phyloP scores from a whole-genome alignment of 495 filamentous ascomycete genomes.

The Patellaria atrata region DNA sequence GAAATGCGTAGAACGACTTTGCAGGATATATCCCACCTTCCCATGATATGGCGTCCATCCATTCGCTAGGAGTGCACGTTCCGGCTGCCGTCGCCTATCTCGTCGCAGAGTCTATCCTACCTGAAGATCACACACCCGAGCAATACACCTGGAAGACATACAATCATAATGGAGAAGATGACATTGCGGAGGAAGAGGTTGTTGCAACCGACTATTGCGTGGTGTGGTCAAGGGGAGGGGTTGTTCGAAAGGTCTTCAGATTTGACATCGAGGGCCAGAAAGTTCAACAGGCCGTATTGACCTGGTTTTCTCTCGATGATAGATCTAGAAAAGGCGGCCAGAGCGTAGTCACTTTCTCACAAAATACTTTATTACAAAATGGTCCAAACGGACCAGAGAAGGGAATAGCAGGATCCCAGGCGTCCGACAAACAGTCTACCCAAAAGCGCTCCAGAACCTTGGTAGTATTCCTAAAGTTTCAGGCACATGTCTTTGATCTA shows the following conservation, averaged over 20 bases:
- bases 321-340: not conserved
- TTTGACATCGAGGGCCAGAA: constrained; percentile 77
- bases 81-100: constrained; percentile 72
- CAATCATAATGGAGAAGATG: constrained; percentile 25
- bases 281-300: constrained; percentile 70
- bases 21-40: too few relatives aligned
- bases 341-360: constrained; percentile 3
- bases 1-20: constrained; percentile 2
- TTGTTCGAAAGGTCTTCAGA: constrained; percentile 74
- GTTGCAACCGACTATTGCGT: constrained; percentile 72
- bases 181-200: constrained; percentile 47
- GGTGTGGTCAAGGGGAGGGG: constrained; percentile 77
- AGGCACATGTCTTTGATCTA: constrained; percentile 89
- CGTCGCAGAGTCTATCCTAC: constrained; percentile 64
- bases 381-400: constrained; percentile 12
- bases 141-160: constrained; percentile 62
- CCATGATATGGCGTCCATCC: constrained; percentile 85
- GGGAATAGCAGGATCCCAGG: constrained; percentile 3
- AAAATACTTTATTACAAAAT: constrained; percentile 11
- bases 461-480: constrained; percentile 82
- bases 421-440: constrained; percentile 10
- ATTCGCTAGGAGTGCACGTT: constrained; percentile 75
- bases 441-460: constrained; percentile 45
- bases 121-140: constrained; percentile 46
- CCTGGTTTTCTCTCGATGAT: constrained; percentile 51